phyloP scores from a whole-genome alignment of 2,329 filamentous ascomycete species.

The Fusarium incarnatum region DNA sequence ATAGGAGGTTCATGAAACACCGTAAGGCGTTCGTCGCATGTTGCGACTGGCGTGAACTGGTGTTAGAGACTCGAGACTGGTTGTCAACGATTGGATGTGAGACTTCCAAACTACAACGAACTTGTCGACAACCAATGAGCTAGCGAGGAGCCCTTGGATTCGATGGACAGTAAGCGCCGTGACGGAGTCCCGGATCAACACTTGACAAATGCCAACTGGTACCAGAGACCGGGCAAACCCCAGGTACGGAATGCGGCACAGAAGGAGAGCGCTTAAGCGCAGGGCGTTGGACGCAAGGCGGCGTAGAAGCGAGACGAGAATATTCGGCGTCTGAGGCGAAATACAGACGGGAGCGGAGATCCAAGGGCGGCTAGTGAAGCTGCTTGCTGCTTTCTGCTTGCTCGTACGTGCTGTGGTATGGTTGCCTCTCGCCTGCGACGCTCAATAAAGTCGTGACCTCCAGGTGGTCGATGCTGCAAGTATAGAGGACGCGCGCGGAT shows the following conservation, averaged over 20 bases:
- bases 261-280: constrained; percentile 36
- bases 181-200: constrained; percentile 23
- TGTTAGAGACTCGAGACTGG: constrained; percentile 27
- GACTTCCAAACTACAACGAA: constrained; percentile 36
- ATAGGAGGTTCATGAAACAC: constrained; percentile 45
- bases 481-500: constrained; percentile 11
- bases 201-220: constrained; percentile 35
- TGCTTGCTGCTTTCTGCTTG: constrained; percentile 28
- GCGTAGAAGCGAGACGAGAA: constrained; percentile 21
- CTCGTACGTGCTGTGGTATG: neutral
- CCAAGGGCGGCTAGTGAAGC: constrained; percentile 33
- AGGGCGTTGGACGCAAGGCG: constrained; percentile 19
- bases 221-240: constrained; percentile 26
- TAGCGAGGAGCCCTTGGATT: constrained; percentile 15
- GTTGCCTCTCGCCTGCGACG: constrained; percentile 24
- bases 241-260: constrained; percentile 40
- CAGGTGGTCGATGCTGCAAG: constrained; percentile 35
- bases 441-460: constrained; percentile 31
- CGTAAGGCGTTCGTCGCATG: constrained; percentile 40
- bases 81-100: constrained; percentile 33
- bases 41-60: constrained; percentile 40
- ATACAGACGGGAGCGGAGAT: constrained; percentile 19
- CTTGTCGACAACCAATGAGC: constrained; percentile 37
- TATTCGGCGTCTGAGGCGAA: constrained; percentile 22
- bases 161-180: constrained; percentile 42